Evolutionary conservation across 2,329 filamentous ascomycete genomes (phyloP).

Genomic region (Pleomassaria siparia): DNA sequence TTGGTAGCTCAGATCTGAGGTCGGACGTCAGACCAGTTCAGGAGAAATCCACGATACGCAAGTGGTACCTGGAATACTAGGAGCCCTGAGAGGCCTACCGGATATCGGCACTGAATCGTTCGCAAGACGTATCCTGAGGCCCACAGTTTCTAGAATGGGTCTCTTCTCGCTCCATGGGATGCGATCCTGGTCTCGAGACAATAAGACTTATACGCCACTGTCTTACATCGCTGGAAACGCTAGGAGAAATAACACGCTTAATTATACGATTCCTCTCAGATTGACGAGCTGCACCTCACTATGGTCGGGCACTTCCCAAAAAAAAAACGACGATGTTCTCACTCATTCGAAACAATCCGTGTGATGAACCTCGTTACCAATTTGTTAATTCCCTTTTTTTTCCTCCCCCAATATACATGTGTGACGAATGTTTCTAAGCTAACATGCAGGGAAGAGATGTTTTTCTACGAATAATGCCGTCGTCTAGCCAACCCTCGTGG

Average conservation of each 20-base stretch:
- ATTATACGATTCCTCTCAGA: background rate
- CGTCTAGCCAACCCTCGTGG: no score
- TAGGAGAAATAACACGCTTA: background rate
- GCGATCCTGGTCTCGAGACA: background rate
- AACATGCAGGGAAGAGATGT: no score
- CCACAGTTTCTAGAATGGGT: background rate
- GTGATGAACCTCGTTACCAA: background rate
- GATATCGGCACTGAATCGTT: background rate
- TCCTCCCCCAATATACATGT: no score
- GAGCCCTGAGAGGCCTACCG: background rate
- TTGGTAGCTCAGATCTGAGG: background rate
- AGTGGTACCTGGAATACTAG: background rate
- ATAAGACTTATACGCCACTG: background rate
- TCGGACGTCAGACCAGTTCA: background rate
- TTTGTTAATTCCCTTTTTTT: no score
- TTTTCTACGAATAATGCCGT: no score
- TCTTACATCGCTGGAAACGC: background rate
- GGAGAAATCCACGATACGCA: background rate
- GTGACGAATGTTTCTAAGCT: no score
- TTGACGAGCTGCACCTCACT: background rate
- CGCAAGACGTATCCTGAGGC: background rate
- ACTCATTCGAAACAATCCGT: background rate
- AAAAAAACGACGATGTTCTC: background rate
- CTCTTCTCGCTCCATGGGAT: background rate
- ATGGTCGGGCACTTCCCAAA: background rate